phyloP scores from a whole-genome alignment of 177 flowering plant genomes.

The Vitis hybrid region DNA sequence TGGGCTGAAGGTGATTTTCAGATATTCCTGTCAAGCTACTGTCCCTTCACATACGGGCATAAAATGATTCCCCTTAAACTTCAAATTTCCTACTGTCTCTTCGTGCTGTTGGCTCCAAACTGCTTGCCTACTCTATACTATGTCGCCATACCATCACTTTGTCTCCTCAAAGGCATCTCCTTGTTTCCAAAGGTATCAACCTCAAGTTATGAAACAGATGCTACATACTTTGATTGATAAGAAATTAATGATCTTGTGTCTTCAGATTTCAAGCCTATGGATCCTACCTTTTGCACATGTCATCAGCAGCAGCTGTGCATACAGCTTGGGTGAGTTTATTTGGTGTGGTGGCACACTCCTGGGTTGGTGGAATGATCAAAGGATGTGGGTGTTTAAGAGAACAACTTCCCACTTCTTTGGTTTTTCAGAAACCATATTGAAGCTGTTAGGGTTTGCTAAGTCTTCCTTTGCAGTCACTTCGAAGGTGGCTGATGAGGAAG shows the following conservation, averaged over 20 bases:
- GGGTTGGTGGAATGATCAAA: constrained; percentile 52
- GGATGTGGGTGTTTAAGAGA: constrained; percentile 46
- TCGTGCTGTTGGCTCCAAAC: constrained; percentile 38
- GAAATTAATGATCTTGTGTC: background rate
- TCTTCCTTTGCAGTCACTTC: constrained; percentile 28
- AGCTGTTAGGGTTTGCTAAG: constrained; percentile 21
- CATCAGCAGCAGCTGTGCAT: constrained; percentile 20
- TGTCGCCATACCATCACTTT: constrained; percentile 36
- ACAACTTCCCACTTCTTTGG: constrained; percentile 41
- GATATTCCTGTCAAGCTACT: constrained; percentile 24
- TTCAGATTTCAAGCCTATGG: constrained; percentile 53
- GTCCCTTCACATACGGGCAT: constrained; percentile 28
- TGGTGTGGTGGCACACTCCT: constrained; percentile 32
- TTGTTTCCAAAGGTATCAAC: constrained; percentile 48
- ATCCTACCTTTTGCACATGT: constrained; percentile 43
- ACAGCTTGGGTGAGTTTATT: constrained; percentile 37
- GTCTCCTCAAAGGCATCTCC: constrained; percentile 35
- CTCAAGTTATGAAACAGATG: background rate
- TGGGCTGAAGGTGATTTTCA: constrained; percentile 37
- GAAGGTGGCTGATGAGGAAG: constrained; percentile 34
- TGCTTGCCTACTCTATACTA: constrained; percentile 44
- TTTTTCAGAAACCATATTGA: constrained; percentile 23
- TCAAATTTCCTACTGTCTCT: constrained; percentile 36
- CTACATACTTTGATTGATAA: background rate
- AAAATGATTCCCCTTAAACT: constrained; percentile 34